Percentiles rank a stretch among this genome's conserved stretches.
These are phyloP conservation scores for Vigna hirtella DNA, from an alignment of 306 rosid species.

Conservation along the genomic window DNA sequence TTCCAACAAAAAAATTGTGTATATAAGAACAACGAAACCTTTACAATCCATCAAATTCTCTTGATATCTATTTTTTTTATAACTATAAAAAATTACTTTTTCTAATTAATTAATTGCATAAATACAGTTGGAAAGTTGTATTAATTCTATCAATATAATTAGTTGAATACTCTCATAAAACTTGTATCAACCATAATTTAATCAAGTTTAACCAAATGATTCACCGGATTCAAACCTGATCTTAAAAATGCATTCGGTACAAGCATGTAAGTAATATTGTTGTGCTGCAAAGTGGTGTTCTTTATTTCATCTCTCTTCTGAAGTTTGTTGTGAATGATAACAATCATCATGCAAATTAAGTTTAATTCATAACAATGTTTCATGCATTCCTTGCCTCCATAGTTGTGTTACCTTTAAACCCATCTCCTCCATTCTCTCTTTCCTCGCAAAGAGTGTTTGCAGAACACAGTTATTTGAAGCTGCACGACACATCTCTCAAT, in stretches of 20 bases:
- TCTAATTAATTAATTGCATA: too few species aligned
- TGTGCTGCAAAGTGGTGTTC: conserved; percentile 46
- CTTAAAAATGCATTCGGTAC: conserved; percentile 46
- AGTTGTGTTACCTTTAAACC: conserved; percentile 66
- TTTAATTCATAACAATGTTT: conserved; percentile 56
- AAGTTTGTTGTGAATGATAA: conserved; percentile 47
- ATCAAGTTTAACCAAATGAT: conserved; percentile 63
- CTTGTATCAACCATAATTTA: conserved; percentile 45
- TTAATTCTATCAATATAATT: conserved; percentile 22
- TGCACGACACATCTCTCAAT: conserved; percentile 22
- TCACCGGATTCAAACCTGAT: conserved; percentile 80
- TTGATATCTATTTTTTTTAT: too few species aligned
- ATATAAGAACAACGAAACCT: too few species aligned
- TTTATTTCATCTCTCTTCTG: conserved; percentile 42
- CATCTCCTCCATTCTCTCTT: conserved; percentile 48
- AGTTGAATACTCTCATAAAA: conserved; percentile 58
- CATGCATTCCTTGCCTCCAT: conserved; percentile 83
- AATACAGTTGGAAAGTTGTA: conserved; percentile 35
- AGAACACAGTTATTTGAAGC: conserved; percentile 35
- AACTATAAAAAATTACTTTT: too few species aligned
- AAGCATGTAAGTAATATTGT: conserved; percentile 49
- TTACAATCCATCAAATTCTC: too few species aligned
- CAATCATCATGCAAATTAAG: conserved; percentile 66
- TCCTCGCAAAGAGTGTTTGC: conserved; percentile 53
- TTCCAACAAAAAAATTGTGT: background rate